A percentile compares a stretch with the other conserved stretches of the same genome.
Conservation (phyloP, 768 basidiomycete species). For the Rhodotorula paludigena region DNA sequence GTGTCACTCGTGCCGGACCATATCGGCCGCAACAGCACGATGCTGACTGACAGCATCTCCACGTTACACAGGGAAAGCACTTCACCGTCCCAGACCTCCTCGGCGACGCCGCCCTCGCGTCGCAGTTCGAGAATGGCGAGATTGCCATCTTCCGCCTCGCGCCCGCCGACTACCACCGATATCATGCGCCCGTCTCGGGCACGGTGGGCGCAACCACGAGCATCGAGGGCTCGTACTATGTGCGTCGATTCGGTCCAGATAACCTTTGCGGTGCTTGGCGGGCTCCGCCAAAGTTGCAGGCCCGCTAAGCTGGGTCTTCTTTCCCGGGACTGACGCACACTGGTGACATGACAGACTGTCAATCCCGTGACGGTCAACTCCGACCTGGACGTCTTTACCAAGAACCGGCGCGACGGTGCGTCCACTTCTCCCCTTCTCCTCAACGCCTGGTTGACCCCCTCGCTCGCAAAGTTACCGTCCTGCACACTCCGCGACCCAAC, state of each 20-base stretch:
- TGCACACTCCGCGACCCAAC: not conserved
- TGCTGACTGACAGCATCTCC: not conserved
- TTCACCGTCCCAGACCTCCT: slow-evolving; percentile 64
- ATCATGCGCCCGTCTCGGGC: slow-evolving; percentile 68
- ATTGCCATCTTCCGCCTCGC: slow-evolving; percentile 70
- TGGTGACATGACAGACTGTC: slow-evolving; percentile 54
- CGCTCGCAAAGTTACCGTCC: slow-evolving; percentile 13
- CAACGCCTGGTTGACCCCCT: not conserved
- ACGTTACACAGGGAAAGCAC: slow-evolving; percentile 59
- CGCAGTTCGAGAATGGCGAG: slow-evolving; percentile 37
- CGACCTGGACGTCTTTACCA: slow-evolving; percentile 36
- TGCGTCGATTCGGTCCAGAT: not conserved
- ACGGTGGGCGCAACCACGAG: slow-evolving; percentile 72
- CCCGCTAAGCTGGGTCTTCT: not conserved
- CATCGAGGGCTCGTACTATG: slow-evolving; percentile 75
- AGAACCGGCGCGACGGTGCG: slow-evolving; percentile 30
- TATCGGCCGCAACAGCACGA: no score
- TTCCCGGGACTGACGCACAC: not conserved
- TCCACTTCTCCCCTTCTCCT: not conserved
- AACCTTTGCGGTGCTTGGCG: no score
- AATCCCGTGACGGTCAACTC: slow-evolving; percentile 49
- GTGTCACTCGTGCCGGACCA: not conserved
- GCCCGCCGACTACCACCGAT: slow-evolving; percentile 88
- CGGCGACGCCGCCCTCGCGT: slow-evolving; percentile 52
- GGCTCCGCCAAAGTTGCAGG: no score